Conservation (phyloP, 371 early-diverging fungal genomes). For the Mucor ambiguus region DNA sequence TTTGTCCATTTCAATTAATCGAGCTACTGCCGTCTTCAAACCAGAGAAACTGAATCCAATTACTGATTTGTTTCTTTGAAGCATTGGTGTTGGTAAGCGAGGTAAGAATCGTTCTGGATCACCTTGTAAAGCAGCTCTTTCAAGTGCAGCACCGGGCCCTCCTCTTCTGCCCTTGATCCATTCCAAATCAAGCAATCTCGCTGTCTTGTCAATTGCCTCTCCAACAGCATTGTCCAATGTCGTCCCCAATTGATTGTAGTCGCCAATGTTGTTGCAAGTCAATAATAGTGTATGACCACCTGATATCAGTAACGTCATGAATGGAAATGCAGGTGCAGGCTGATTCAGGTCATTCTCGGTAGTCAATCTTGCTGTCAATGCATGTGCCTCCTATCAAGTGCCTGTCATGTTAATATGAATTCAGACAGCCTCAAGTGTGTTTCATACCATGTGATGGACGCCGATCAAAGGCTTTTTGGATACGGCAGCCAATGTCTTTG, state of each 20-base stretch:
- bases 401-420: not conserved
- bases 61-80: conserved; percentile 53
- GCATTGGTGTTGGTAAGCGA: conserved; percentile 69
- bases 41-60: conserved; percentile 82
- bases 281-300: conserved; percentile 84
- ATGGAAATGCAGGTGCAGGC: conserved; percentile 68
- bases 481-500: conserved; percentile 79
- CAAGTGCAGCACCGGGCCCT: conserved; percentile 81
- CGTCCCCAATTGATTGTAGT: conserved; percentile 67
- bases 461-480: conserved; percentile 72
- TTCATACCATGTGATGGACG: conserved; percentile 83
- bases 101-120: conserved; percentile 51
- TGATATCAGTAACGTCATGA: conserved; percentile 74
- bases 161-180: conserved; percentile 72
- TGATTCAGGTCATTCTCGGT: conserved; percentile 12
- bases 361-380: conserved; percentile 68
- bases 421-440: not conserved
- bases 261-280: conserved; percentile 64
- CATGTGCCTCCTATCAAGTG: conserved; percentile 68
- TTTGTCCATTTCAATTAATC: conserved; percentile 47
- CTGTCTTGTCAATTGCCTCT: conserved; percentile 83
- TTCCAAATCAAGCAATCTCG: conserved; percentile 64
- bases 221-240: conserved; percentile 84
- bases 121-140: conserved; percentile 62
- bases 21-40: conserved; percentile 66